Evolutionary conservation across 2,329 filamentous ascomycete species (phyloP).

Genomic region (Colletotrichum sp.): DNA sequence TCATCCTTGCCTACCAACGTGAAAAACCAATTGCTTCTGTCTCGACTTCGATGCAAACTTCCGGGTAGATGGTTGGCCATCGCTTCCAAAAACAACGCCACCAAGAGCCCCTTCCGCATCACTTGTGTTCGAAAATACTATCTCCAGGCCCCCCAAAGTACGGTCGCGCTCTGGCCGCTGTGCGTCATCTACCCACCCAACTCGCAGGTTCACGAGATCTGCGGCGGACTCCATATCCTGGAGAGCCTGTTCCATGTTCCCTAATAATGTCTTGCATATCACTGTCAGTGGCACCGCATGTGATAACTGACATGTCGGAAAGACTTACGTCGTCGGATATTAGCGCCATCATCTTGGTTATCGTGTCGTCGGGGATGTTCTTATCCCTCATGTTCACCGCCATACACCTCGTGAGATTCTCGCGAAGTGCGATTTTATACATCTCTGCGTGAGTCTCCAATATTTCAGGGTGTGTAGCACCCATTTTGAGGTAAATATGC

Average conservation of each 20-base stretch:
- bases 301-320: background rate
- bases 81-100: background rate
- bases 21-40: background rate
- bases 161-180: background rate
- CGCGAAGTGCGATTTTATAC: constrained; percentile 23
- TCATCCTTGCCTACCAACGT: background rate
- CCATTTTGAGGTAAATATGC: constrained; percentile 8
- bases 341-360: constrained; percentile 24
- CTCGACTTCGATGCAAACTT: background rate
- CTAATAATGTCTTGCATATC: background rate
- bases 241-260: background rate
- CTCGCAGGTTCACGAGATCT: background rate
- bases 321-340: constrained; percentile 19
- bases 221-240: background rate
- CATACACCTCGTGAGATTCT: constrained; percentile 7
- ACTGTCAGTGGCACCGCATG: background rate
- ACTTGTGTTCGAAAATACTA: background rate
- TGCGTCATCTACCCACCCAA: background rate
- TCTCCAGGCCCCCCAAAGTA: background rate
- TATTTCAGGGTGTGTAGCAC: background rate
- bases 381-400: background rate
- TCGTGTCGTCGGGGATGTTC: constrained; percentile 22
- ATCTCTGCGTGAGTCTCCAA: background rate
- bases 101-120: background rate
- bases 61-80: background rate